Conservation (phyloP, 2,329 filamentous ascomycete species). For the Coniochaeta ligniaria region DNA sequence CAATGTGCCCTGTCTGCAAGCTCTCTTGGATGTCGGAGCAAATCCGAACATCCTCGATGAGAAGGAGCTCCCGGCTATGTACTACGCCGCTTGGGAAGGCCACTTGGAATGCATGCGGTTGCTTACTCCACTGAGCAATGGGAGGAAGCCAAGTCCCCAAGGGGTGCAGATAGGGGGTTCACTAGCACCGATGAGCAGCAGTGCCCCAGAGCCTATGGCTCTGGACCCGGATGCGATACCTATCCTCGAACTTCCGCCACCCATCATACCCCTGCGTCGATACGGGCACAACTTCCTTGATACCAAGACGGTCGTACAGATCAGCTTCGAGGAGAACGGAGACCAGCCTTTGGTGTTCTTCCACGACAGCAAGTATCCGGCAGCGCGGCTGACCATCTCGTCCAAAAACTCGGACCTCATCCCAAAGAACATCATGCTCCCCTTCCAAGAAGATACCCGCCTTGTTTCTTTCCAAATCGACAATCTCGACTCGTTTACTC, state of each 20-base stretch:
- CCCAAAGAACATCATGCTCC: slow-evolving; percentile 89
- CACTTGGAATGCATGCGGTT: slow-evolving; percentile 91
- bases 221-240: slow-evolving; percentile 85
- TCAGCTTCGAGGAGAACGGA: slow-evolving; percentile 73
- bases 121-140: slow-evolving; percentile 54
- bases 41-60: slow-evolving; percentile 79
- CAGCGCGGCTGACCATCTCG: slow-evolving; percentile 88
- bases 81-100: slow-evolving; percentile 98
- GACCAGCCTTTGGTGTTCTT: slow-evolving; percentile 86
- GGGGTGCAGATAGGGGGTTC: slow-evolving; percentile 26
- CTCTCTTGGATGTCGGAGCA: slow-evolving; percentile 70
- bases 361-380: slow-evolving; percentile 93
- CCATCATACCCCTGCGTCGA: slow-evolving; percentile 87
- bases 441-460: slow-evolving; percentile 92
- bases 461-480: slow-evolving; percentile 95
- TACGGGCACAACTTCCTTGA: slow-evolving; percentile 99
- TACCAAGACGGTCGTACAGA: slow-evolving; percentile 91
- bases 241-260: slow-evolving; percentile 82
- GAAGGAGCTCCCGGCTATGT: slow-evolving; percentile 89
- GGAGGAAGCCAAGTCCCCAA: slow-evolving; percentile 34
- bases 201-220: slow-evolving; percentile 52
- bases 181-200: slow-evolving; percentile 39
- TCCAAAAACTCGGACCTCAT: slow-evolving; percentile 95
- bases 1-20: slow-evolving; percentile 80
- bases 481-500: slow-evolving; percentile 82